Evolutionary conservation across 345 rosid genomes (phyloP).

Genomic region (Citrus unshiu): DNA sequence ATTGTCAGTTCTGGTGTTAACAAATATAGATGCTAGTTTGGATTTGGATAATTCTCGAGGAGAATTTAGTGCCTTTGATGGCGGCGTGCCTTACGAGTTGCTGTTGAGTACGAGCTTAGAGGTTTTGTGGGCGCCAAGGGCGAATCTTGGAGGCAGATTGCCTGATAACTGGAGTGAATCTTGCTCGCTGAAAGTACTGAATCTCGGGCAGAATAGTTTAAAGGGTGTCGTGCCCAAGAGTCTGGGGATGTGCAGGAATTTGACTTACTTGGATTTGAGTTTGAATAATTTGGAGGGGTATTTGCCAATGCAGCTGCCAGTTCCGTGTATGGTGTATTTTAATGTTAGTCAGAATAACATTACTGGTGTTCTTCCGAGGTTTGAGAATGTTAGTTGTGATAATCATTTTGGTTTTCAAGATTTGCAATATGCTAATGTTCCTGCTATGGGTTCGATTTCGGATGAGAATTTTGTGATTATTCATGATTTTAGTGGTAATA

Average conservation of each 20-base stretch:
- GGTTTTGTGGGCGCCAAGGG: conserved; percentile 75
- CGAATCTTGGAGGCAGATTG: conserved; percentile 53
- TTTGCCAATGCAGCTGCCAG: conserved; percentile 41
- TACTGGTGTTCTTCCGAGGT: conserved; percentile 42
- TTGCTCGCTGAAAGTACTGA: conserved; percentile 52
- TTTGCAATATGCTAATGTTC: conserved; percentile 27
- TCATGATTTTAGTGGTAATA: conserved; percentile 64
- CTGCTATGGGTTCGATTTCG: conserved; percentile 24
- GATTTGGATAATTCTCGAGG: conserved; percentile 9
- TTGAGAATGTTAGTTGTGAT: conserved; percentile 31
- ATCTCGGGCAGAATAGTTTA: conserved; percentile 50
- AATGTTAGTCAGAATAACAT: conserved; percentile 52
- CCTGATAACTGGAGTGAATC: conserved; percentile 37
- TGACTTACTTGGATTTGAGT: conserved; percentile 61
- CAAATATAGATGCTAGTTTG: conserved; percentile 37
- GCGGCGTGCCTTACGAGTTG: conserved; percentile 40
- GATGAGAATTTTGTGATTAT: conserved; percentile 20
- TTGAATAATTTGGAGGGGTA: conserved; percentile 45
- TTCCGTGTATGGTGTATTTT: conserved; percentile 57
- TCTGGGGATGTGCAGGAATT: conserved; percentile 43
- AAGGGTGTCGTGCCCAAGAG: conserved; percentile 35
- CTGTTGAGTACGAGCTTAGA: conserved; percentile 34
- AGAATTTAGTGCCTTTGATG: conserved; percentile 62
- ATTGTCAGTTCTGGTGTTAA: conserved; percentile 43
- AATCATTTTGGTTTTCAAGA: conserved; percentile 11